Evolutionary conservation across 2,329 filamentous ascomycete genomes (phyloP).

Genomic region (Phoma sp.): DNA sequence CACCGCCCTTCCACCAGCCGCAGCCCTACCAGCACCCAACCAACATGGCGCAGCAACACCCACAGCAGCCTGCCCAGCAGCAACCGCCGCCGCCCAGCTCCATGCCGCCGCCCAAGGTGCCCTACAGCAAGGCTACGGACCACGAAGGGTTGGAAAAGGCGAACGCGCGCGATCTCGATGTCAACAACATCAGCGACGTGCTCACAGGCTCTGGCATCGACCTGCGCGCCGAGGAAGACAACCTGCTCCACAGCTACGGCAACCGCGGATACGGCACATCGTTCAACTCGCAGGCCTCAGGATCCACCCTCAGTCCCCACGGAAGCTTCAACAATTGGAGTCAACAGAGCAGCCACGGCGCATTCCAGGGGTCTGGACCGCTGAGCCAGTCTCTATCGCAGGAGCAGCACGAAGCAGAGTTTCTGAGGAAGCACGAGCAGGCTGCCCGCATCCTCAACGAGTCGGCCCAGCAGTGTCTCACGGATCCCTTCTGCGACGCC

Average conservation of each 20-base stretch:
- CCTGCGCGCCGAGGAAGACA: constrained; percentile 84
- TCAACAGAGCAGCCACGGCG: constrained; percentile 47
- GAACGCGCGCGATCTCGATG: constrained; percentile 62
- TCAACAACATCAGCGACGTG: constrained; percentile 83
- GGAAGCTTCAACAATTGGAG: constrained; percentile 55
- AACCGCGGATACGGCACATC: constrained; percentile 56
- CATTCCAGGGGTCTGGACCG: constrained; percentile 48
- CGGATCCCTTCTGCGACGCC: constrained; percentile 74
- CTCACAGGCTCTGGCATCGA: constrained; percentile 86
- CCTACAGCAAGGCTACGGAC: constrained; percentile 55
- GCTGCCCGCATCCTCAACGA: constrained; percentile 68
- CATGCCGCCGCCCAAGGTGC: constrained; percentile 70
- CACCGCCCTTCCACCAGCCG: constrained; percentile 60
- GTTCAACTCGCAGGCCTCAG: constrained; percentile 49
- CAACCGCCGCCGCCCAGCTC: constrained; percentile 41
- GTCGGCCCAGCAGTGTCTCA: constrained; percentile 71
- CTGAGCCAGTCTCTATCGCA: constrained; percentile 66
- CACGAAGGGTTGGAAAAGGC: constrained; percentile 56
- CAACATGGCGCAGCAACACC: constrained; percentile 26
- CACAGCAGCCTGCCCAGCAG: constrained; percentile 20
- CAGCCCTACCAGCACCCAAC: constrained; percentile 47
- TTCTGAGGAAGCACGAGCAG: constrained; percentile 69
- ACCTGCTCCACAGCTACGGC: constrained; percentile 72
- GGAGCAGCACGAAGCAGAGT: constrained; percentile 69
- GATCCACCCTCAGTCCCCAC: constrained; percentile 48